Evolutionary conservation across 139 green algal species (phyloP).

Genomic region (Closterium sp.): DNA sequence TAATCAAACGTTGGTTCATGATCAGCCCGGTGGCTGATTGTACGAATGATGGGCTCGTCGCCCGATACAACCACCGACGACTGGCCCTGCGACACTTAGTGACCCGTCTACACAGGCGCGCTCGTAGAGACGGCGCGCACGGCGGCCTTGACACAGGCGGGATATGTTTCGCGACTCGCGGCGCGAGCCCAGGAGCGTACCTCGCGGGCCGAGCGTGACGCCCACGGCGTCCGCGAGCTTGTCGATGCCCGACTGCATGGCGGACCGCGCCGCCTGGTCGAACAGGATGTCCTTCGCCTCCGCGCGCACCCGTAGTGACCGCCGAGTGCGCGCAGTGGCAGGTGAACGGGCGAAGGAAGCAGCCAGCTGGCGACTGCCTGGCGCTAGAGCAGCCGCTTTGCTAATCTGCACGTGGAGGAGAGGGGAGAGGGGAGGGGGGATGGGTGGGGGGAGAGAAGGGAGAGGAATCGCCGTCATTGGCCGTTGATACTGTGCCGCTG

Average conservation of each 20-base stretch:
- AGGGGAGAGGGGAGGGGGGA: too few relatives aligned
- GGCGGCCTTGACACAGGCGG: too few relatives aligned
- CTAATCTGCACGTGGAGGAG: neutral
- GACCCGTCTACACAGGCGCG: too few relatives aligned
- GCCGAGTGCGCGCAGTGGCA: neutral
- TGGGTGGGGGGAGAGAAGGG: too few relatives aligned
- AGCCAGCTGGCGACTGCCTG: neutral
- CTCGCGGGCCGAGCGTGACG: constrained; percentile 91
- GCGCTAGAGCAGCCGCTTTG: neutral
- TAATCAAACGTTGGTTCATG: too few relatives aligned
- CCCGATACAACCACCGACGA: too few relatives aligned
- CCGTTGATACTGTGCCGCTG: neutral
- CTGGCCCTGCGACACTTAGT: too few relatives aligned
- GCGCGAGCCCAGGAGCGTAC: constrained; percentile 56
- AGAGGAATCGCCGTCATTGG: neutral
- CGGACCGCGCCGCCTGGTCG: constrained; percentile 77
- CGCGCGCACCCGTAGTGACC: constrained; percentile 46
- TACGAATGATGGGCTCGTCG: too few relatives aligned
- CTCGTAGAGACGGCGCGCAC: too few relatives aligned
- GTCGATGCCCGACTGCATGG: constrained; percentile 94
- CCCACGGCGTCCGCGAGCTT: constrained; percentile 95
- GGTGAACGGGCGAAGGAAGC: neutral
- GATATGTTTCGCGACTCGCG: too few relatives aligned
- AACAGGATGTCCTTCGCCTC: constrained; percentile 96
- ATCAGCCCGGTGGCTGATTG: too few relatives aligned